These are phyloP conservation scores for Scutellaria galericulata DNA, from an alignment of 257 asterid genomes.

Conservation along the genomic window DNA sequence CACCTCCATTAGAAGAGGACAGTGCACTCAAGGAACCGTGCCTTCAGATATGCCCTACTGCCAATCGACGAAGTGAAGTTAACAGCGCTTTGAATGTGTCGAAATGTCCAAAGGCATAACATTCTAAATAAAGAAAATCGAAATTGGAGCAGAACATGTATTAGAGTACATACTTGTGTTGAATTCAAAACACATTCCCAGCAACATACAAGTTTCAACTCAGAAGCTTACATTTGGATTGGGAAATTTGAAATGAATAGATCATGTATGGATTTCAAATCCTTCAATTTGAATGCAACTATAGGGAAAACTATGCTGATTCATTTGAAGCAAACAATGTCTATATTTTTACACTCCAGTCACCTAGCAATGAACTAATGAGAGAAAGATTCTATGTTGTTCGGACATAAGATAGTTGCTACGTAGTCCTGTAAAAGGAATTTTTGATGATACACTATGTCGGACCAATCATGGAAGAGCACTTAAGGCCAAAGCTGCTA, in stretches of 20 bases:
- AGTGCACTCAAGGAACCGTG: conserved; percentile 73
- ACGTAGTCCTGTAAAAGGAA: conserved; percentile 6
- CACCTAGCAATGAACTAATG: neutral
- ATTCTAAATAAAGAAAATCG: no score
- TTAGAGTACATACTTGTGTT: no score
- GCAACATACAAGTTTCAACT: no score
- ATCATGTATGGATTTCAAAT: no score
- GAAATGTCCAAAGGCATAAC: conserved; percentile 66
- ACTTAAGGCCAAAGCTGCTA: conserved; percentile 24
- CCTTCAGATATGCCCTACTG: conserved; percentile 73
- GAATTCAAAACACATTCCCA: no score
- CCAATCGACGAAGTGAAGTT: conserved; percentile 52
- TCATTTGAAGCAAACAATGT: no score
- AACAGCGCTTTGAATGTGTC: conserved; percentile 23
- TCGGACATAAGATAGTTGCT: neutral
- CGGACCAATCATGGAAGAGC: conserved; percentile 22
- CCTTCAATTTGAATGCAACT: no score
- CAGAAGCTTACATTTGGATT: no score
- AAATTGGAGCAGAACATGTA: no score
- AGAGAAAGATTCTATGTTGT: neutral
- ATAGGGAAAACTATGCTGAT: no score
- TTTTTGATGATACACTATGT: conserved; percentile 17
- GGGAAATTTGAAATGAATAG: no score
- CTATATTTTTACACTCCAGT: conserved; percentile 2
- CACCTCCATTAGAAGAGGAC: conserved; percentile 66